Evolutionary conservation across 2,329 filamentous ascomycete species (phyloP).

Genomic region (Neospermospora avenae): DNA sequence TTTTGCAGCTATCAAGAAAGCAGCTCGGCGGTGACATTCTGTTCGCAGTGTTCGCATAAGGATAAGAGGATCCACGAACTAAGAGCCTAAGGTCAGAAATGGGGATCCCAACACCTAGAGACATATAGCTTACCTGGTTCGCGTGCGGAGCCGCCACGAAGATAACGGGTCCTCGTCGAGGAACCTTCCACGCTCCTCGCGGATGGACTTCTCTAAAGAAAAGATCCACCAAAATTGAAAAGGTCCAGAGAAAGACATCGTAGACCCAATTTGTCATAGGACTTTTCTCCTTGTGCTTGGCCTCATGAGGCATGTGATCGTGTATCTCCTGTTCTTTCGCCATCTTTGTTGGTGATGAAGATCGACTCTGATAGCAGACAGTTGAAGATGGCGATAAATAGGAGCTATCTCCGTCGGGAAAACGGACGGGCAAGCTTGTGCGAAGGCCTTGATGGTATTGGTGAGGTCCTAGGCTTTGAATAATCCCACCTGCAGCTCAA

Average conservation of each 20-base stretch:
- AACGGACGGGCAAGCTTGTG: background rate
- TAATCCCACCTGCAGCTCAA: slow-evolving; percentile 14
- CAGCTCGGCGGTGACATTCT: slow-evolving; percentile 84
- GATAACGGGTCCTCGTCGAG: slow-evolving; percentile 81
- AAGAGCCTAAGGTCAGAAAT: slow-evolving; percentile 13
- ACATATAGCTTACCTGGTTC: slow-evolving; percentile 67
- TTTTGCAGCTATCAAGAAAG: slow-evolving; percentile 91
- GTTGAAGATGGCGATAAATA: background rate
- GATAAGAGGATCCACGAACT: slow-evolving; percentile 95
- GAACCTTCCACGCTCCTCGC: slow-evolving; percentile 91
- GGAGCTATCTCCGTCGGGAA: background rate
- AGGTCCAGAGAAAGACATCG: slow-evolving; percentile 72
- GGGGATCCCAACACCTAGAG: background rate
- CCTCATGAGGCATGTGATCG: slow-evolving; percentile 23
- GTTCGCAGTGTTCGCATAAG: slow-evolving; percentile 84
- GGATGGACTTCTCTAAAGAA: slow-evolving; percentile 99
- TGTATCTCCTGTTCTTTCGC: slow-evolving; percentile 22
- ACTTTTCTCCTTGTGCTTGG: slow-evolving; percentile 52
- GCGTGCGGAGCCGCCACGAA: slow-evolving; percentile 97
- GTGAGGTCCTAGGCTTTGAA: slow-evolving; percentile 5
- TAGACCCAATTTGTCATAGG: slow-evolving; percentile 73
- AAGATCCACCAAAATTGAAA: slow-evolving; percentile 83
- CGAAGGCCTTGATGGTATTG: background rate
- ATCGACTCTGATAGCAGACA: background rate
- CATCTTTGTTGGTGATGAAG: slow-evolving; percentile 12